Percentiles rank a stretch among this genome's conserved stretches.
These are phyloP conservation scores for Solanum bukasovii DNA, from an alignment of 257 asterid species.

Conservation along the genomic window DNA sequence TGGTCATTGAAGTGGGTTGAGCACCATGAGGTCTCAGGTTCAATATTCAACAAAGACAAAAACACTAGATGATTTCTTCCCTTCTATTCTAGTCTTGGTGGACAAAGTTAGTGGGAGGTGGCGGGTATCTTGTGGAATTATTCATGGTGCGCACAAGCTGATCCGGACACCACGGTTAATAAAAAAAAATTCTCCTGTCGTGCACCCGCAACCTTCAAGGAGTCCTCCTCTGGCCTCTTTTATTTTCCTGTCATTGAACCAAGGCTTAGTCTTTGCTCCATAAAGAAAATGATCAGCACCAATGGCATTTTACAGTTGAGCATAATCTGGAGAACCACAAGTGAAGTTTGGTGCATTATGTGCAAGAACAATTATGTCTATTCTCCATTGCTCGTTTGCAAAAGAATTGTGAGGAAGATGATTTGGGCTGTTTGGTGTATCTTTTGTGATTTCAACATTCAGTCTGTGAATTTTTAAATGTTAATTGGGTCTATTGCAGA, in stretches of 20 bases:
- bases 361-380: not conserved
- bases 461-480: not conserved
- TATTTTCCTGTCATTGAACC: not conserved
- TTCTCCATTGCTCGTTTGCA: not conserved
- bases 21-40: not conserved
- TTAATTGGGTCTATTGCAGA: not conserved
- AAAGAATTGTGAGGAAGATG: not conserved
- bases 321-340: not conserved
- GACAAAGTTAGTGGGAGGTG: not conserved
- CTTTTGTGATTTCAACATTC: not conserved
- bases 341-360: not conserved
- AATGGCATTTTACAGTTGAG: not conserved
- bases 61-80: not conserved
- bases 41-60: not conserved
- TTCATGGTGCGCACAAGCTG: not conserved
- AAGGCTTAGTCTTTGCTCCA: not conserved
- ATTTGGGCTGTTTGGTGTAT: not conserved
- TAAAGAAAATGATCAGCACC: not conserved
- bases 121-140: not conserved
- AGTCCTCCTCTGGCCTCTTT: not conserved
- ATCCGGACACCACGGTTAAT: not conserved
- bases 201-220: not conserved
- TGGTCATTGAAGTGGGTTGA: not conserved
- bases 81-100: not conserved
- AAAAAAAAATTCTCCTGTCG: not conserved